These are phyloP conservation scores for Harringtonia lauricola DNA, from an alignment of 2,329 filamentous ascomycete genomes.

Conservation along the genomic window DNA sequence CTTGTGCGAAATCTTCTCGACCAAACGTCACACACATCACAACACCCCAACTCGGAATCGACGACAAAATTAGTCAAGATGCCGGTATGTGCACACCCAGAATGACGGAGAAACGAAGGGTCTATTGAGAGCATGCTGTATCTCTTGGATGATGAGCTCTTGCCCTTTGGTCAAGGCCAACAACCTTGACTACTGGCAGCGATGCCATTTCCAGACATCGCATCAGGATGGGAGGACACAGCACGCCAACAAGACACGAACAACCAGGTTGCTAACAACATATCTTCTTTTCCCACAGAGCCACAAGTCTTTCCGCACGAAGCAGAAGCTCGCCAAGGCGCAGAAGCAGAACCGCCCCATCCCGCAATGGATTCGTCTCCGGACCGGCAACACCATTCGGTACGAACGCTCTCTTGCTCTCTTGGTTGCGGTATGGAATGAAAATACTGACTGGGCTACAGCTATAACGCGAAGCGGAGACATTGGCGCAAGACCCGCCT, in stretches of 20 bases:
- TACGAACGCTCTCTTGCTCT: slow-evolving; percentile 44
- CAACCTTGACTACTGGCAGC: no score
- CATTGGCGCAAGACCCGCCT: slow-evolving; percentile 99
- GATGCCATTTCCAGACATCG: background rate
- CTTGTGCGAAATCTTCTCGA: slow-evolving; percentile 4
- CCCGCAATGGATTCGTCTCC: slow-evolving; percentile 98
- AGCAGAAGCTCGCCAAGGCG: slow-evolving; percentile 99
- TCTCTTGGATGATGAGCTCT: no score
- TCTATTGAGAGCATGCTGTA: no score
- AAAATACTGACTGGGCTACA: no score
- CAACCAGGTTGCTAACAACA: slow-evolving; percentile 11
- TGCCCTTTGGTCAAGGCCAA: no score
- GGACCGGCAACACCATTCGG: slow-evolving; percentile 99
- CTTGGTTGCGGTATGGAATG: background rate
- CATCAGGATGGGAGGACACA: background rate
- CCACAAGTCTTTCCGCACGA: slow-evolving; percentile 99
- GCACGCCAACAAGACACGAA: background rate
- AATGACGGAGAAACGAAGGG: background rate
- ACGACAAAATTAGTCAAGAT: slow-evolving; percentile 25
- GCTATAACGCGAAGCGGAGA: slow-evolving; percentile 99
- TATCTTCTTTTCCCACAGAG: slow-evolving; percentile 45
- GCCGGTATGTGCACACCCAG: slow-evolving; percentile 21
- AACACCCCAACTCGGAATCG: slow-evolving; percentile 16
- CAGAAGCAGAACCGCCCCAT: slow-evolving; percentile 99
- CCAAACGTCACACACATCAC: slow-evolving; percentile 1